Conservation (phyloP, 73 alveolate species). For the Tetrahymena elliotti region DNA sequence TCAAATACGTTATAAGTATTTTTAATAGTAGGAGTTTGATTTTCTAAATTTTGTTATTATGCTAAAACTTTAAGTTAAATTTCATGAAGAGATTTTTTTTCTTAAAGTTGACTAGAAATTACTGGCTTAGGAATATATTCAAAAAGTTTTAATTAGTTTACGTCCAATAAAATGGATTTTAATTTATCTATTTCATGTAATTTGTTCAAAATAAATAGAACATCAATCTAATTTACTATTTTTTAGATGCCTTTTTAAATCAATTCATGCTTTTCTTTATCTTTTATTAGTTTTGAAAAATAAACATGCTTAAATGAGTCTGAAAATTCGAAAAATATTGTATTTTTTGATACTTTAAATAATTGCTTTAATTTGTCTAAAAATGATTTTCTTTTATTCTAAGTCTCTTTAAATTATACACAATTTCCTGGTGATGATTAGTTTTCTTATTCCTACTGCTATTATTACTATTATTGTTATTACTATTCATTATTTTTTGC, state of each 20-base stretch:
- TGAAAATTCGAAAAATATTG: background rate
- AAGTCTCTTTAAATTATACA: background rate
- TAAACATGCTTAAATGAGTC: background rate
- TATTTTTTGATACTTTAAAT: background rate
- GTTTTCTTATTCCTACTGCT: background rate
- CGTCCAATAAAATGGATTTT: conserved; percentile 7
- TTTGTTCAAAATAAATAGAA: conserved; percentile 1
- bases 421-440: background rate
- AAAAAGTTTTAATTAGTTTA: conserved; percentile 4
- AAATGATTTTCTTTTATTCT: background rate
- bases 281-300: background rate
- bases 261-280: background rate
- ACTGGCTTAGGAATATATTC: conserved; percentile 28
- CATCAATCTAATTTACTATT: conserved; percentile 4
- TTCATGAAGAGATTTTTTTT: too few relatives aligned
- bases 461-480: too few relatives aligned
- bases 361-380: background rate
- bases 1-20: too few relatives aligned
- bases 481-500: too few relatives aligned
- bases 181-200: conserved; percentile 17
- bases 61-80: too few relatives aligned
- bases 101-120: too few relatives aligned
- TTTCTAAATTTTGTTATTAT: too few relatives aligned
- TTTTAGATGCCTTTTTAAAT: conserved; percentile 8
- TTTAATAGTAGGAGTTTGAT: too few relatives aligned